Base-by-base conservation (phyloP, 495 filamentous ascomycete genomes). In the Wilcoxina mikolae region DNA sequence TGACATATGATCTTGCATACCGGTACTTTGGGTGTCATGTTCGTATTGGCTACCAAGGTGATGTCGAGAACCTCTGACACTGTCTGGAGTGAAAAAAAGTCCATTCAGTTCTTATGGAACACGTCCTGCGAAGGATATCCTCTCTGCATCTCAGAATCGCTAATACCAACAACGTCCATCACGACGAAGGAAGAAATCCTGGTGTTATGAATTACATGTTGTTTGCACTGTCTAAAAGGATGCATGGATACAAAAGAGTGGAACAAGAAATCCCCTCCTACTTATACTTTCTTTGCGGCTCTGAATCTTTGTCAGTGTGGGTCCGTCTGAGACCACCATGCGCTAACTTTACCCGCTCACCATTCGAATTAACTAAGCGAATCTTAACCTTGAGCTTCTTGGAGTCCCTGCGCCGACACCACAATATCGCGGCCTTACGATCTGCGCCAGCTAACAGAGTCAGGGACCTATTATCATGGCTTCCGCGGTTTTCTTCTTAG, bases 401-500 rank as follows among this genome's bases (percentile, higher is more conserved):
- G n/a, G n/a, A 35, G 31, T 35, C 31, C 31, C 31, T 35, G 7
- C 39, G 20, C 39, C 10, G 39, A n/a, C n/a, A n/a, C n/a, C n/a
- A n/a, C n/a, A n/a, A n/a, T n/a, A n/a, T n/a, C n/a, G n/a, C n/a
- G n/a, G n/a, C n/a, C n/a, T n/a, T n/a, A n/a, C n/a, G n/a, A n/a
- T n/a, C n/a, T n/a, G n/a, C n/a, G n/a, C 39, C 10, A 20, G 7
- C 39, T 12, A 43, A 20, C 17, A 43, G 39, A 9, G 10, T 43
- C 7, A 18, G 4, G 10, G 5, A 18, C 10, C 39, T 43, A 43
- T 52, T 31, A 76, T 65, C 66, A 99, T 96, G 93, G 91, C 91
- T 59, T 99, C 93, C 51, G 93, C 93, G 41, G 68, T 99, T 67
- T 99, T 99, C 77, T 99, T 99, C 69, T 83, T 99, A 62, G 93